A percentile compares a stretch with the other conserved stretches of the same genome.
phyloP scores from a whole-genome alignment of 2,329 filamentous ascomycete species.

The Huntiella abstrusa region DNA sequence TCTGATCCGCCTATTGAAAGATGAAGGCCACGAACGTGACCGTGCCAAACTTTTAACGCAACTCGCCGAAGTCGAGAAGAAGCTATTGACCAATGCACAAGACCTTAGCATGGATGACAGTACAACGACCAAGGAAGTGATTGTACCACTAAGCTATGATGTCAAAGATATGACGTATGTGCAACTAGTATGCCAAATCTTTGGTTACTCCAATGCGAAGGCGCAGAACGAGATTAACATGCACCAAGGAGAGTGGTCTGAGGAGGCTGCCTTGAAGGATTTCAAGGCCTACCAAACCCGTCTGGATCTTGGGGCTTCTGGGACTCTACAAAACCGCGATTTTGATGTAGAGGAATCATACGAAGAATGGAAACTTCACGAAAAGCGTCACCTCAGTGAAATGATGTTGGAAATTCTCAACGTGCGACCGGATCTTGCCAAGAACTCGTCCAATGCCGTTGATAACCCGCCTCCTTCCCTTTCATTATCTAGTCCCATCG shows the following conservation, averaged over 20 bases:
- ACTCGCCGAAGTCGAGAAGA: slow-evolving; percentile 70
- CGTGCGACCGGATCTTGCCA: slow-evolving; percentile 68
- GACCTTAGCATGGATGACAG: slow-evolving; percentile 38
- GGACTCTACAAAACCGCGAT: slow-evolving; percentile 63
- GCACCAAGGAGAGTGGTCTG: slow-evolving; percentile 68
- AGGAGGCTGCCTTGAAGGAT: slow-evolving; percentile 75
- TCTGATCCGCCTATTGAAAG: slow-evolving; percentile 58
- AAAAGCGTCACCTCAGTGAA: slow-evolving; percentile 69
- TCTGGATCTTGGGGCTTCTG: slow-evolving; percentile 59
- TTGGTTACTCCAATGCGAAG: slow-evolving; percentile 58
- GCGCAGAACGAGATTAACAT: slow-evolving; percentile 77
- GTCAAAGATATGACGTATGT: slow-evolving; percentile 96
- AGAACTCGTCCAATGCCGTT: slow-evolving; percentile 42
- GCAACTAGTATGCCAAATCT: slow-evolving; percentile 69
- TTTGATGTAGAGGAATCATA: slow-evolving; percentile 84
- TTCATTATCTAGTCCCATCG: slow-evolving; percentile 24
- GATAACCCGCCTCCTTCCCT: slow-evolving; percentile 35
- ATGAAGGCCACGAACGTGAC: slow-evolving; percentile 70
- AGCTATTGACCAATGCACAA: slow-evolving; percentile 83
- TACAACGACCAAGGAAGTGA: slow-evolving; percentile 57
- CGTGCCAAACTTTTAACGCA: slow-evolving; percentile 66
- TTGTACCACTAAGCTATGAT: slow-evolving; percentile 70
- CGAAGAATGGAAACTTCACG: slow-evolving; percentile 77
- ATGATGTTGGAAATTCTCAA: slow-evolving; percentile 87
- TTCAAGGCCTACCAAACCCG: slow-evolving; percentile 86